These are phyloP conservation scores for Metschnikowia orientalis DNA, from an alignment of 805 yeast genomes.

Conservation along the genomic window DNA sequence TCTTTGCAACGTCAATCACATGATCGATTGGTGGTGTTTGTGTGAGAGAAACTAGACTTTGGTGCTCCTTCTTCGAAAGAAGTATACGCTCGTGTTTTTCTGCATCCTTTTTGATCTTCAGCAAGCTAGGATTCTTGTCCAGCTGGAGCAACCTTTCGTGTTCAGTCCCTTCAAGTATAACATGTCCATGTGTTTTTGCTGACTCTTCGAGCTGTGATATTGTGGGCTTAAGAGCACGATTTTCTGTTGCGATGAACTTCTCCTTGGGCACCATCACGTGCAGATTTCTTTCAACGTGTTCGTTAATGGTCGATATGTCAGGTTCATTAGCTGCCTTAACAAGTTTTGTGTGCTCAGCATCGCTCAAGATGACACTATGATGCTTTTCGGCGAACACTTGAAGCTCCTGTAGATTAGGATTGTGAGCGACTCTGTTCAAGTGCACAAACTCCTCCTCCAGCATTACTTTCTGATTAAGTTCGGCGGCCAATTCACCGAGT, in stretches of 20 bases:
- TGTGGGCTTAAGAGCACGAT: conserved; percentile 14
- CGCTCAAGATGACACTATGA: conserved; percentile 6
- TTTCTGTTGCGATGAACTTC: conserved; percentile 8
- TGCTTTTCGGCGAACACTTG: conserved; percentile 9
- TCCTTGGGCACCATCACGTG: conserved; percentile 9
- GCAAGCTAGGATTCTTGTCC: conserved; percentile 16
- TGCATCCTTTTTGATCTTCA: conserved; percentile 17
- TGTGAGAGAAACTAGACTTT: conserved; percentile 3
- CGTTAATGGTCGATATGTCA: conserved; percentile 9
- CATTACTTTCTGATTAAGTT: conserved; percentile 9
- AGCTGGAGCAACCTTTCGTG: conserved; percentile 3
- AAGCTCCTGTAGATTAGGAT: conserved; percentile 13
- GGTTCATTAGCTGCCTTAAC: conserved; percentile 12
- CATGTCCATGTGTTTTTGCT: conserved; percentile 7
- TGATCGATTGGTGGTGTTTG: conserved; percentile 19
- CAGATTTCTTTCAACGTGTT: conserved; percentile 6
- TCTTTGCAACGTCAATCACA: conserved; percentile 14
- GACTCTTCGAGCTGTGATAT: conserved; percentile 18
- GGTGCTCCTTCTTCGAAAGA: conserved; percentile 12
- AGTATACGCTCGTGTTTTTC: conserved; percentile 14
- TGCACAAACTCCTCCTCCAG: conserved; percentile 7
- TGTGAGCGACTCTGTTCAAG: conserved; percentile 10
- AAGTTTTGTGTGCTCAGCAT: conserved; percentile 5
- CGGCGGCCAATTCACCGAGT: conserved; percentile 10
- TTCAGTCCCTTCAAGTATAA: conserved; percentile 6